Evolutionary conservation across 495 filamentous ascomycete species (phyloP).

Genomic region (Xylaria intraflava): DNA sequence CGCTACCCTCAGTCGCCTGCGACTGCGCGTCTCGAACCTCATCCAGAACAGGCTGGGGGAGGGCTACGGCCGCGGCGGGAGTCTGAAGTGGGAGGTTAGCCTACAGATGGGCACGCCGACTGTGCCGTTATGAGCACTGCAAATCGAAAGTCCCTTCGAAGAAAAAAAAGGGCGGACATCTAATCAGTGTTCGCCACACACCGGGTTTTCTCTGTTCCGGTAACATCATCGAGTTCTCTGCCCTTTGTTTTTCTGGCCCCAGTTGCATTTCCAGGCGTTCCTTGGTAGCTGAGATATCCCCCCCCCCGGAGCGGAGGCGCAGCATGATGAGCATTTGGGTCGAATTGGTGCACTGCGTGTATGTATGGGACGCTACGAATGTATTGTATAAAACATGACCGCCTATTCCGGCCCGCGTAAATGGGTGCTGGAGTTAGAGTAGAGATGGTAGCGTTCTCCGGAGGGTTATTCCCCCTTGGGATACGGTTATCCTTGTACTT

Average conservation of each 20-base stretch:
- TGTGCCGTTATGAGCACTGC: background rate
- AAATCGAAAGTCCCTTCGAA: background rate
- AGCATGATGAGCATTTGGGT: background rate
- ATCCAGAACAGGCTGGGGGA: conserved; percentile 83
- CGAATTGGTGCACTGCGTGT: too few relatives aligned
- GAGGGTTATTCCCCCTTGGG: too few relatives aligned
- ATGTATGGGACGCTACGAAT: background rate
- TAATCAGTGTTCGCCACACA: too few relatives aligned
- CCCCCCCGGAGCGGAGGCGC: background rate
- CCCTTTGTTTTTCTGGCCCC: background rate
- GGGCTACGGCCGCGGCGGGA: conserved; percentile 70
- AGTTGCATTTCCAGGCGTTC: conserved; percentile 13
- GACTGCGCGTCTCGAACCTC: conserved; percentile 66
- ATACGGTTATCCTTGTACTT: too few relatives aligned
- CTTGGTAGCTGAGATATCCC: conserved; percentile 11
- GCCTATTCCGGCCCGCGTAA: too few relatives aligned
- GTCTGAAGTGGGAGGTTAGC: conserved; percentile 82
- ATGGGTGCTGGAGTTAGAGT: too few relatives aligned
- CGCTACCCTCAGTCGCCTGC: conserved; percentile 58
- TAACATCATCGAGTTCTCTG: too few relatives aligned
- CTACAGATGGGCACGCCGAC: conserved; percentile 34
- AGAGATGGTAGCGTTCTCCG: too few relatives aligned
- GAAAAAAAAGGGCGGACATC: background rate
- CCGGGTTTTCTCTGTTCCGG: too few relatives aligned
- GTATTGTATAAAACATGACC: background rate